Evolutionary conservation across 1,284 basidiomycete genomes (phyloP).

Genomic region (Malassezia slooffiae): DNA sequence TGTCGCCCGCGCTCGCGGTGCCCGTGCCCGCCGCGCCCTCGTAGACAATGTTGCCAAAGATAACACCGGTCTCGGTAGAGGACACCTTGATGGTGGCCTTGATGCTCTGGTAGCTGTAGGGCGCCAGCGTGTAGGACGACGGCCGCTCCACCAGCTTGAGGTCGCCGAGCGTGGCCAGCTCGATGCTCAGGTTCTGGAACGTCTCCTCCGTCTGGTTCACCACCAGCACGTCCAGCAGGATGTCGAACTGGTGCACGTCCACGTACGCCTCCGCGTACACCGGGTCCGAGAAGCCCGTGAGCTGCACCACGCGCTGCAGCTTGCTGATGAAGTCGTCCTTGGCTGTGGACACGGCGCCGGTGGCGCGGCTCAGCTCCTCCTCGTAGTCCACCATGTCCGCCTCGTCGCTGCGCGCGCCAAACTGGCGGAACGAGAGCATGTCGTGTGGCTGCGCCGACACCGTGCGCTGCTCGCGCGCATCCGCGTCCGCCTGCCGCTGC

Average conservation of each 20-base stretch:
- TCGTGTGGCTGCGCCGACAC: conserved; percentile 82
- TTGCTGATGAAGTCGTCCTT: conserved; percentile 95
- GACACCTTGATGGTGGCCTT: conserved; percentile 92
- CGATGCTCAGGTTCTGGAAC: conserved; percentile 88
- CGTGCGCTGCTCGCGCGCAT: conserved; percentile 63
- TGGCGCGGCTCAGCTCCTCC: conserved; percentile 78
- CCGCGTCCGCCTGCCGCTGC: conserved; percentile 63
- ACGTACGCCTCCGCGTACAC: conserved; percentile 98
- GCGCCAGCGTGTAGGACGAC: conserved; percentile 79
- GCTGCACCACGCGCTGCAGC: conserved; percentile 82
- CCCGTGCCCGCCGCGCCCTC: conserved; percentile 50
- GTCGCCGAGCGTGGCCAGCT: conserved; percentile 94
- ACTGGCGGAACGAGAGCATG: conserved; percentile 79
- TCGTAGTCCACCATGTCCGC: conserved; percentile 57
- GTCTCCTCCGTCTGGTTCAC: conserved; percentile 95
- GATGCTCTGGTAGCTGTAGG: conserved; percentile 95
- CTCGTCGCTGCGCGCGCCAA: conserved; percentile 73
- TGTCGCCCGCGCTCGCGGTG: conserved; percentile 42
- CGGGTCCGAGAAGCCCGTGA: conserved; percentile 96
- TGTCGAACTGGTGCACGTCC: conserved; percentile 96
- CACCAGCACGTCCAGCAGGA: conserved; percentile 79
- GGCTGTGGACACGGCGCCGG: conserved; percentile 63
- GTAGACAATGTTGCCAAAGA: conserved; percentile 96
- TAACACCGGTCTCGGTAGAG: conserved; percentile 85
- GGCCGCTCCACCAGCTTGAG: conserved; percentile 94